Base-by-base conservation (phyloP, 768 basidiomycete species). In the Serendipita vermifera region DNA sequence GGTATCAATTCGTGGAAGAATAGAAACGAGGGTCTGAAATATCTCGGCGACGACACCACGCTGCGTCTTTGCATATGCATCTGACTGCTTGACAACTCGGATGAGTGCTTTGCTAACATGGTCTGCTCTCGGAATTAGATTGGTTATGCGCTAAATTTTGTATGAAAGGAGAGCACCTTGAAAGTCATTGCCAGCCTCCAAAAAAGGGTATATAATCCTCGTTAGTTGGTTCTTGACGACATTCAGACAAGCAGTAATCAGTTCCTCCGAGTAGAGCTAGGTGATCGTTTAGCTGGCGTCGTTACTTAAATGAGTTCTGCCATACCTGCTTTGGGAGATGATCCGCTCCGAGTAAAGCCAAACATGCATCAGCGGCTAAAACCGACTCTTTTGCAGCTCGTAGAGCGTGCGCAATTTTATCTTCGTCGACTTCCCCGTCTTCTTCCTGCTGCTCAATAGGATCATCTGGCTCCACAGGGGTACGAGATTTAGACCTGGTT, bases 211-310 rank as follows among this genome's bases (percentile, higher is more conserved):
- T 11, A 97, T 73, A 41, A 88, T 74, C 64, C 80, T 79, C 1
- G 79, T 79, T 29, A 96, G 77, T 57, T 84, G 83, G 59, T 84
- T 85, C 66, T 93, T 92, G 59, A 91, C 75, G 0, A 83, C 73
- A 38, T 70, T 73, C 15, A 97, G 73, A 69, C 91, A 89, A 0
- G 77, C 72, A 0, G 82, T 82, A 59, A 99, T 88, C 9, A 92
- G 74, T 65, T 99, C 96, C 66, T 97, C 91, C 0, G 94, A 96
- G 67, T 94, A 94, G 6, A 97, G 71, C 86, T 93, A 63, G 5
- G 32, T 20, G 32, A 57, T 26, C 4, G 43, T 9, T 32, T 31
- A 5, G 55, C 29, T 26, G 29, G 6, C 13, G 31, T 22, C 57
- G 35, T 29, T 46, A 46, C 11, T 15, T 15, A 26, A 31, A 20